Evolutionary conservation across 345 rosid species (phyloP).

Genomic region (Angophora floribunda): DNA sequence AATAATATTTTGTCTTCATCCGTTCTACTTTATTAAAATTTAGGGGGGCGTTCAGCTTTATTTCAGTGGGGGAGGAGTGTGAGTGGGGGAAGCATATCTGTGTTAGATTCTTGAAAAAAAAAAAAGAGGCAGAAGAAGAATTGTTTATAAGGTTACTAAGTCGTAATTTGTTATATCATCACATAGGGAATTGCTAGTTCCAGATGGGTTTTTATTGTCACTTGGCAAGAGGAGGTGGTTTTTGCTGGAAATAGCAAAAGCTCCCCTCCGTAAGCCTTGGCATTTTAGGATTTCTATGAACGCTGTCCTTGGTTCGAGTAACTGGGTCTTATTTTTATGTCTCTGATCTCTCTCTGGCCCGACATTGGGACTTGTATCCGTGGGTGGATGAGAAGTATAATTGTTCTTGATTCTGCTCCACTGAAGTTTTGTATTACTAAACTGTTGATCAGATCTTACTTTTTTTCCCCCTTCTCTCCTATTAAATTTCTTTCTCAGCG

Average conservation of each 20-base stretch:
- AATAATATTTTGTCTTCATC: not conserved
- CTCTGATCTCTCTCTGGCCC: not conserved
- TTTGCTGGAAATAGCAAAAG: not conserved
- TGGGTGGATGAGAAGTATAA: not conserved
- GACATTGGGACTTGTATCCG: not conserved
- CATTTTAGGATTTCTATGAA: not conserved
- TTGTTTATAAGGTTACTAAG: constrained; percentile 28
- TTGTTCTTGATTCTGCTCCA: not conserved
- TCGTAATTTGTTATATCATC: not conserved
- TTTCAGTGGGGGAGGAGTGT: not conserved
- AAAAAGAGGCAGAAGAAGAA: constrained; percentile 24
- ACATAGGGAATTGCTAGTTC: constrained; percentile 20
- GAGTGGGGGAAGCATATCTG: constrained; percentile 32
- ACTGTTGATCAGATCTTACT: not conserved
- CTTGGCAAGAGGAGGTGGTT: constrained; percentile 5
- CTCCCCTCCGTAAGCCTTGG: not conserved
- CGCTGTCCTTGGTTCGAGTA: not conserved
- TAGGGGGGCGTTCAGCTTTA: not conserved
- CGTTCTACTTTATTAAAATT: not conserved
- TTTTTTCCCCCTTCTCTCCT: not conserved
- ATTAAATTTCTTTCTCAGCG: not conserved
- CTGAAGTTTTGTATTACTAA: not conserved
- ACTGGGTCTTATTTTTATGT: not conserved
- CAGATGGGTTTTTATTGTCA: constrained; percentile 6
- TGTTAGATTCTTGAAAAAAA: not conserved